phyloP scores from a whole-genome alignment of 805 yeast species.

The Yarrowia osloensis region DNA sequence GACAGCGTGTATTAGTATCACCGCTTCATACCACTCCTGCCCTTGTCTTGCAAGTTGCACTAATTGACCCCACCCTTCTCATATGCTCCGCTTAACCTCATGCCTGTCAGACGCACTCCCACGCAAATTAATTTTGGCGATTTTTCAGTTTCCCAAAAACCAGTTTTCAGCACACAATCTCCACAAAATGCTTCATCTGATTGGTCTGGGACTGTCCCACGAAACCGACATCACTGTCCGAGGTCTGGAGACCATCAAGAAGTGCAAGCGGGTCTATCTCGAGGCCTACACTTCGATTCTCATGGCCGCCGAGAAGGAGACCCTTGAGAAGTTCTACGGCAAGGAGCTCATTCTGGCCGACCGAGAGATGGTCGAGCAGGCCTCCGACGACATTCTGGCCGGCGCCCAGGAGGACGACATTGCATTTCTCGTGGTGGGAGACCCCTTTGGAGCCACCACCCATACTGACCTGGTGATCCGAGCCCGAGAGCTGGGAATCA shows the following conservation, averaged over 20 bases:
- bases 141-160: background rate
- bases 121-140: conserved; percentile 19
- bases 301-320: conserved; percentile 82
- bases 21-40: too few relatives aligned
- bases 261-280: conserved; percentile 85
- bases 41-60: too few relatives aligned
- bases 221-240: conserved; percentile 91
- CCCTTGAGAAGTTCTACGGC: conserved; percentile 82
- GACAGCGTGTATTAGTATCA: too few relatives aligned
- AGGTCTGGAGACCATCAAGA: conserved; percentile 80
- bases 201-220: conserved; percentile 89
- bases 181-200: conserved; percentile 71
- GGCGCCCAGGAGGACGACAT: conserved; percentile 79
- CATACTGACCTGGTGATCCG: conserved; percentile 92
- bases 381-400: conserved; percentile 77
- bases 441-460: conserved; percentile 97
- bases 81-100: background rate
- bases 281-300: conserved; percentile 95
- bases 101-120: conserved; percentile 1
- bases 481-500: conserved; percentile 80
- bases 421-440: conserved; percentile 96
- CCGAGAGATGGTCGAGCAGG: conserved; percentile 89
- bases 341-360: conserved; percentile 85
- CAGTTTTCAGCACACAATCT: conserved; percentile 16
- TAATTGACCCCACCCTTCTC: background rate